Percentiles rank a stretch among this genome's conserved stretches.
phyloP scores from a whole-genome alignment of 305 asterid species.

The Fraxinus sp. region DNA sequence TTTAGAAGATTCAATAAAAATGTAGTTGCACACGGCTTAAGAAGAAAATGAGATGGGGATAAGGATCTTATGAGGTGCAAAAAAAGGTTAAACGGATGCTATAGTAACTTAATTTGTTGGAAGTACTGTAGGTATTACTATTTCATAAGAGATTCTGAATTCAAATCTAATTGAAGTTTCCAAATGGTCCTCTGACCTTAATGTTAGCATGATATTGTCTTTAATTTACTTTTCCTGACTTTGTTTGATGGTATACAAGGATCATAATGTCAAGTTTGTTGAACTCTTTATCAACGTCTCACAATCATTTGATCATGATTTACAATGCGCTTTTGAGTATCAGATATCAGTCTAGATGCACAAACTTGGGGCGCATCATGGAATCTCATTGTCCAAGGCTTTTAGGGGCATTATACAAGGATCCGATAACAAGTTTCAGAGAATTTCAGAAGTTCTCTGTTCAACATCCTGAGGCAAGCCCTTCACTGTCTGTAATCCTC shows the following conservation, averaged over 20 bases:
- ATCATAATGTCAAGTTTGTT: not conserved
- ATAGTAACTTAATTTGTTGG: not conserved
- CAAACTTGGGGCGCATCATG: constrained; percentile 86
- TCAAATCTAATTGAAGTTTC: constrained; percentile 3
- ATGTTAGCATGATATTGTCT: not conserved
- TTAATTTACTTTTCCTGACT: not conserved
- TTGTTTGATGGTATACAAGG: not conserved
- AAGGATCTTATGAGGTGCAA: not conserved
- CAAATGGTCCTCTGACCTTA: not conserved
- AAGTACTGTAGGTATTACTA: constrained; percentile 4
- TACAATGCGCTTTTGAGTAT: constrained; percentile 16
- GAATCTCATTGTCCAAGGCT: constrained; percentile 77
- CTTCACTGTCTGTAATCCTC: constrained; percentile 21
- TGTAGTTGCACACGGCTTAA: not conserved
- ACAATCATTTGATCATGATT: constrained; percentile 11
- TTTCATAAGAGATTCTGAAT: constrained; percentile 3
- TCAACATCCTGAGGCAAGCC: constrained; percentile 75
- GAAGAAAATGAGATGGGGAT: not conserved
- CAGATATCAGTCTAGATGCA: constrained; percentile 54
- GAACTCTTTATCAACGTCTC: not conserved
- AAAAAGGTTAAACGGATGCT: not conserved
- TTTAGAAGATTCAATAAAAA: not conserved
- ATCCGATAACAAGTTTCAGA: constrained; percentile 72
- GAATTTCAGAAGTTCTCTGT: constrained; percentile 73
- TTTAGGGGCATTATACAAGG: constrained; percentile 63